Evolutionary conservation across 1,139 yeast genomes (phyloP), one percentile per base, ranked within the genome.

Genomic region (Candida tunisiensis): DNA sequence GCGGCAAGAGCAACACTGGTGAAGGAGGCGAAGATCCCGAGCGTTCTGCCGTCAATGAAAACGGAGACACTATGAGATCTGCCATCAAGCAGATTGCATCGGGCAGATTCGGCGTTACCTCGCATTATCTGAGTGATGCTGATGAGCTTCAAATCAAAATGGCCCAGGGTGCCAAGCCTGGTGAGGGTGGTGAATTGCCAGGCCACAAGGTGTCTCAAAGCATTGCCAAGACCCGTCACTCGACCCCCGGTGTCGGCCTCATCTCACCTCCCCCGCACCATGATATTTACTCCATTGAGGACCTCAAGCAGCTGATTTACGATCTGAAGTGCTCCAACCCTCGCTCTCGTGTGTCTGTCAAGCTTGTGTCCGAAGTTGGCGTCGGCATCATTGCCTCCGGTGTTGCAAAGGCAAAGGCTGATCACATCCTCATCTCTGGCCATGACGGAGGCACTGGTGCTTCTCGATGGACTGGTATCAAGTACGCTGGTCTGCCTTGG

Each of bases 391-490:
- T 88, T 51, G 96, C 96, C 16, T 83, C 95, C 22, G 98, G 98
- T 67, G 98, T 88, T 21, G 96, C 96, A 36, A 88, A 88, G 59
- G 96, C 98, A 16, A 92, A 92, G 49, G 94, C 96, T 10, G 96
- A 88, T 51, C 93, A 85, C 52, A 78, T 88, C 44, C 65, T 85
- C 49, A 80, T 88, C 41, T 79, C 94, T 35, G 96, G 96, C 46
- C 95, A 91, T 50, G 96, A 85, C 55, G 98, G 98, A 69, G 98
- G 98, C 64, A 88, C 98, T 36, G 98, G 98, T 74, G 96, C 96
- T 32, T 88, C 95, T 32, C 73, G 92, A 54, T 80, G 92, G 80
- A 85, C 96, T 17, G 88, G 94, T 47, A 82, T 88, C 53, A 85
- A 85, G 54, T 74, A 83, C 50, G 95, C 98, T 30, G 96, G 96